Evolutionary conservation across 495 filamentous ascomycete species (phyloP).

Genomic region (Usnea hakonensis): DNA sequence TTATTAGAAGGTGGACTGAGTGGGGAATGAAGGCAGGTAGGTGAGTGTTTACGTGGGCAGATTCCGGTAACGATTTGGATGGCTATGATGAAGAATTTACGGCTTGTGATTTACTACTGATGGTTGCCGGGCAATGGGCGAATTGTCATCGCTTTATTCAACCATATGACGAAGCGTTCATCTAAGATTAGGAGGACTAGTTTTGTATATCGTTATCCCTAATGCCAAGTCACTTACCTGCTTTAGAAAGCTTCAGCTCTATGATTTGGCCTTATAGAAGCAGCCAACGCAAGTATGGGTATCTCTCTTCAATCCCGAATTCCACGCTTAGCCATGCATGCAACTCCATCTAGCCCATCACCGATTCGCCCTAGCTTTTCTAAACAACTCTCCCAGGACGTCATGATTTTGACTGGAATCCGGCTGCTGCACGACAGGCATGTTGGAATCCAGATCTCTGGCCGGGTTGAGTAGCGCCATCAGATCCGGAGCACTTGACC

Average conservation of each 20-base stretch:
- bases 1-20: conserved; percentile 75
- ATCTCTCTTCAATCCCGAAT: conserved; percentile 4
- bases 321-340: background rate
- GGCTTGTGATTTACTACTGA: background rate
- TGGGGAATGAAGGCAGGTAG: conserved; percentile 54
- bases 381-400: background rate
- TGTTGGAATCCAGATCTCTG: too few relatives aligned
- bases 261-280: background rate
- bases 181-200: too few relatives aligned
- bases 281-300: background rate
- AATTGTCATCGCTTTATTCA: background rate
- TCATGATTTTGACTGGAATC: background rate
- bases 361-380: background rate
- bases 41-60: background rate
- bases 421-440: background rate
- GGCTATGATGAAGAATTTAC: background rate
- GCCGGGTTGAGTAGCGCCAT: conserved; percentile 11
- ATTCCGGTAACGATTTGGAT: background rate
- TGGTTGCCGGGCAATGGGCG: background rate
- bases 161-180: background rate
- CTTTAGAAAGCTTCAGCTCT: background rate
- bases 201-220: background rate
- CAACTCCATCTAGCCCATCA: background rate
- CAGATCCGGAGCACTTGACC: conserved; percentile 6
- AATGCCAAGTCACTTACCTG: background rate